A percentile compares a stretch with the other conserved stretches of the same genome.
These are phyloP conservation scores for Curvularia verruculosa DNA, from an alignment of 2,329 filamentous ascomycete genomes.

Conservation along the genomic window DNA sequence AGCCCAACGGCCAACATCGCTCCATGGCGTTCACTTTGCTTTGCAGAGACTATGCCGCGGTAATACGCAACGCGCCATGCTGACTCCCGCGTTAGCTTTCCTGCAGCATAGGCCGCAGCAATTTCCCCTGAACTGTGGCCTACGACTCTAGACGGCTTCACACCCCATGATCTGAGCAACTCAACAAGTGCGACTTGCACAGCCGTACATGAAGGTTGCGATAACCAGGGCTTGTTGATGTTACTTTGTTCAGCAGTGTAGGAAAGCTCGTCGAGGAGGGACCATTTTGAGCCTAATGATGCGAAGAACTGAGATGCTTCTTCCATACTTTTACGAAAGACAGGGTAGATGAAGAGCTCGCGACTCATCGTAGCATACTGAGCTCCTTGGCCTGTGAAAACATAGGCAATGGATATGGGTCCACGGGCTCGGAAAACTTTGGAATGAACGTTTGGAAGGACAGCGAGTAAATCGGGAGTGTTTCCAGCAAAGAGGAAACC, in stretches of 20 bases:
- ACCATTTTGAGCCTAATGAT: conserved; percentile 15
- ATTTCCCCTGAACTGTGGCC: conserved; percentile 54
- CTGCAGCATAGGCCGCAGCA: conserved; percentile 47
- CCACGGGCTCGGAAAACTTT: neutral
- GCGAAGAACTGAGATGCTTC: neutral
- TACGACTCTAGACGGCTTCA: conserved; percentile 44
- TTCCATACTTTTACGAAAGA: neutral
- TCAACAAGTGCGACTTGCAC: conserved; percentile 46
- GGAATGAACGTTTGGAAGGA: neutral
- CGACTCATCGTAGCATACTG: conserved; percentile 28
- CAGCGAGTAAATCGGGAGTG: neutral
- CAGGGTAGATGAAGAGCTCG: conserved; percentile 8
- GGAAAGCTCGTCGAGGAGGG: conserved; percentile 19
- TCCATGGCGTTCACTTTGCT: neutral
- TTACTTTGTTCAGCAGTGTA: neutral
- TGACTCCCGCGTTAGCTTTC: conserved; percentile 20
- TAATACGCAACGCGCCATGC: conserved; percentile 32
- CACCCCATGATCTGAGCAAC: conserved; percentile 33
- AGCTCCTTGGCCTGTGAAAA: conserved; percentile 26
- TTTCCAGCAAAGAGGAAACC: neutral
- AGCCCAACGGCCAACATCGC: conserved; percentile 15
- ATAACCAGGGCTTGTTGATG: conserved; percentile 26
- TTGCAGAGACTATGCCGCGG: conserved; percentile 18
- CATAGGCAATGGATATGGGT: neutral
- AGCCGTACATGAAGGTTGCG: conserved; percentile 46